Base-by-base conservation (phyloP, 441 rosid species). In the Aleurites moluccanus region DNA sequence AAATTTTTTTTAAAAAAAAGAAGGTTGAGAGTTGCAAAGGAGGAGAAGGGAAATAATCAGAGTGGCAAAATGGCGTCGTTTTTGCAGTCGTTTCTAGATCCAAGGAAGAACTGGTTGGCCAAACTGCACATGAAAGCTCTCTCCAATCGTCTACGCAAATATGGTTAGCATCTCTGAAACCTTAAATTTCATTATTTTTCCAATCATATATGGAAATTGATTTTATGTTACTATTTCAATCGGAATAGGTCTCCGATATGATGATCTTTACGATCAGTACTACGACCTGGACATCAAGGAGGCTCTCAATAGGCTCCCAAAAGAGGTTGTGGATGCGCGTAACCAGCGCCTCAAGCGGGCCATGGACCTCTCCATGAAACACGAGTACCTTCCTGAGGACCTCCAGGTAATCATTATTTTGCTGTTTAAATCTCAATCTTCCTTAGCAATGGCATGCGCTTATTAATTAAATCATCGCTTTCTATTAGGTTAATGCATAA, bases 301-400 rank as follows among this genome's bases (percentile, higher is more conserved):
- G 77, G 99, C 99, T 0, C 84, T 94, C 44, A 83, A 86, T 80
- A 90, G 98, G 83, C 82, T 94, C 44, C 98, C 99, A 1, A 83
- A 89, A 55, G 98, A 94, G 89, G 77, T 94, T 52, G 87, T 92
- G 2, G 97, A 94, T 73, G 98, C 98, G 16, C 94, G 99, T 45
- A 72, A 85, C 82, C 99, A 94, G 92, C 98, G 96, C 55, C 88
- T 94, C 72, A 91, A 91, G 84, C 98, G 96, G 63, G 96, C 98
- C 60, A 91, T 92, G 90, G 98, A 94, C 79, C 96, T 94, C 75
- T 94, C 99, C 71, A 86, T 92, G 97, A 94, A 94, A 85, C 99
- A 94, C 74, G 85, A 91, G 82, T 92, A 92, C 82, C 97, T 94
- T 52, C 82, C 94, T 23, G 80, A 85, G 65, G 81, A 91, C 74